Base-by-base conservation (phyloP, 1,139 yeast genomes). In the Candida frijolesensis region DNA sequence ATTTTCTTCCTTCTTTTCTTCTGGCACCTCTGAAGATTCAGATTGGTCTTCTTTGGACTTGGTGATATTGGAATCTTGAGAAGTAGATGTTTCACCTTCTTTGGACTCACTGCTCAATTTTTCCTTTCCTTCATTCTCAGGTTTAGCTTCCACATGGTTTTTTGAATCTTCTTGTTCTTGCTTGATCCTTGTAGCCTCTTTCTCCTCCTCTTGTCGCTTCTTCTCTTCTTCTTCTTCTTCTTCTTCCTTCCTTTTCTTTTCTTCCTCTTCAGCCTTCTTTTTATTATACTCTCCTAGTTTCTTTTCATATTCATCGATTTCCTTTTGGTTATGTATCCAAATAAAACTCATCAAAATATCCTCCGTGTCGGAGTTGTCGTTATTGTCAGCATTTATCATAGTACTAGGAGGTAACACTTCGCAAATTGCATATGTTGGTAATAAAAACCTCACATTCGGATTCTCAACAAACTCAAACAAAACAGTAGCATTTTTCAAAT, bases 391-490 rank as follows among this genome's bases (percentile, higher is more conserved):
- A 35, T 59, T 62, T 15, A 57, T 57, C 48, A 53, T 53, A 8
- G 58, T 55, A 12, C 57, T 49, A 1, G 67, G 62, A 1, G 68
- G 66, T 9, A 81, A 56, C 4, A 82, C 81, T 67, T 92, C 97
- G 54, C 87, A 74, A 4, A 92, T 79, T 1, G 94, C 81, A 57
- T 87, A 82, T 56, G 85, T 85, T 0, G 98, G 97, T 1, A 92
- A 62, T 53, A 80, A 69, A 60, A 81, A 92, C 50, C 98, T 77
- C 9, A 86, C 86, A 48, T 86, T 80, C 0, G 95, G 81, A 63
- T 85, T 86, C 59, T 94, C 98, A 38, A 79, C 79, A 68, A 85
- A 92, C 66, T 94, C 99, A 67, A 94, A 85, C 12, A 91, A 84
- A 44, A 94, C 66, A 46, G 89, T 87, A 0, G 96, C 91, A 60